Conservation (phyloP, 1,139 yeast species). For the Yamadazyma triangularis region DNA sequence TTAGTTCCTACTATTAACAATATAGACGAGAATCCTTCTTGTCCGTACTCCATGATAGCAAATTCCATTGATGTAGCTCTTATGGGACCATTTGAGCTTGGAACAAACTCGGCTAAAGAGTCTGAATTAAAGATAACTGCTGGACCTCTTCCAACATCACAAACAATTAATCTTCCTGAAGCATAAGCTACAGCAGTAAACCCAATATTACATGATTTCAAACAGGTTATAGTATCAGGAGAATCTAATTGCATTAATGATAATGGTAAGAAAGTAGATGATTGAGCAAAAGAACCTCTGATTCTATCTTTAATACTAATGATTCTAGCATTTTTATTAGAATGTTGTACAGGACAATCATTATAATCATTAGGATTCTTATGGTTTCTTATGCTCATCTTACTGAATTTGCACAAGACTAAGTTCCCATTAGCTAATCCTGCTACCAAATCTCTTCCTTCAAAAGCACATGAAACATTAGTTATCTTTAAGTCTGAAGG, state of each 20-base stretch:
- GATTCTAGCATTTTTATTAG: conserved; percentile 33
- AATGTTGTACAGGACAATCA: conserved; percentile 28
- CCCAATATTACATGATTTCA: conserved; percentile 72
- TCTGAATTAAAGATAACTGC: conserved; percentile 60
- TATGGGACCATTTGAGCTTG: conserved; percentile 28
- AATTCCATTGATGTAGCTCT: conserved; percentile 64
- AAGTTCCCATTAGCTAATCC: conserved; percentile 71
- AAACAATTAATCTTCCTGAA: conserved; percentile 67
- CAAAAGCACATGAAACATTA: conserved; percentile 69
- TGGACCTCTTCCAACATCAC: conserved; percentile 81
- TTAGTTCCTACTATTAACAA: conserved; percentile 75
- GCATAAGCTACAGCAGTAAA: conserved; percentile 81
- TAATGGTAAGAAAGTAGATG: conserved; percentile 59
- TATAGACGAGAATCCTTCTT: conserved; percentile 66
- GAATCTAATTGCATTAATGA: conserved; percentile 36
- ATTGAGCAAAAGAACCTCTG: conserved; percentile 27
- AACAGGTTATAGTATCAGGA: conserved; percentile 49
- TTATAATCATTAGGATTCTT: conserved; percentile 21
- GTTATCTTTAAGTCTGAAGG: conserved; percentile 39
- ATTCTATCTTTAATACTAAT: conserved; percentile 28
- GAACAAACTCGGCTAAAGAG: conserved; percentile 38
- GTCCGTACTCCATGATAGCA: conserved; percentile 64
- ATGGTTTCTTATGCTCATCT: conserved; percentile 14
- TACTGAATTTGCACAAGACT: conserved; percentile 70
- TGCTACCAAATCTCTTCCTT: conserved; percentile 71